Conservation (phyloP, 2,329 filamentous ascomycete genomes). For the Botryotinia globosa region DNA sequence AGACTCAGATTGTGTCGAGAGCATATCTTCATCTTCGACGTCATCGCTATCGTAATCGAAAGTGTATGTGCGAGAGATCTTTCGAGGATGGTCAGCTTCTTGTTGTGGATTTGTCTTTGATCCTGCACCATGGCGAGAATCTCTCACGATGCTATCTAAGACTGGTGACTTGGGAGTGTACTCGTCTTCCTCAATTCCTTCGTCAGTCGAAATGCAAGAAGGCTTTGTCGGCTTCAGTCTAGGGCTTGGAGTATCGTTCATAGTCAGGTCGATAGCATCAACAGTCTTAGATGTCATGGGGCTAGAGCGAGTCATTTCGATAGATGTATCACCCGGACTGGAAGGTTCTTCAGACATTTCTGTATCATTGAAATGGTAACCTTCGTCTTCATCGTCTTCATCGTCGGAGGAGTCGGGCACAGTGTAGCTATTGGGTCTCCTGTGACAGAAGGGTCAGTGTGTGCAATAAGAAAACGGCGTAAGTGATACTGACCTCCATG, state of each 20-base stretch:
- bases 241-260: conserved; percentile 31
- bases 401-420: conserved; percentile 35
- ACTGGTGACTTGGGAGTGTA: neutral
- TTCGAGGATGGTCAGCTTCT: neutral
- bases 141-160: neutral
- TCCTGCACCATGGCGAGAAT: neutral
- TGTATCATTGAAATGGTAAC: conserved; percentile 32
- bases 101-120: neutral
- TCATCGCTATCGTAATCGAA: neutral
- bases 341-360: conserved; percentile 29
- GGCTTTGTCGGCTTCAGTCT: neutral
- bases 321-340: conserved; percentile 33
- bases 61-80: neutral
- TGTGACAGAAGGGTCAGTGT: conserved; percentile 6
- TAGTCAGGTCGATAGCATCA: conserved; percentile 36
- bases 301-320: conserved; percentile 25
- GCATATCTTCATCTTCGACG: conserved; percentile 20
- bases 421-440: conserved; percentile 33
- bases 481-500: conserved; percentile 31
- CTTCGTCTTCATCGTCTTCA: conserved; percentile 36
- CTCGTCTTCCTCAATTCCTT: neutral
- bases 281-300: conserved; percentile 27
- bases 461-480: neutral
- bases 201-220: neutral
- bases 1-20: neutral